phyloP scores from a whole-genome alignment of 257 asterid genomes.

The Nyctanthes arbortristis region DNA sequence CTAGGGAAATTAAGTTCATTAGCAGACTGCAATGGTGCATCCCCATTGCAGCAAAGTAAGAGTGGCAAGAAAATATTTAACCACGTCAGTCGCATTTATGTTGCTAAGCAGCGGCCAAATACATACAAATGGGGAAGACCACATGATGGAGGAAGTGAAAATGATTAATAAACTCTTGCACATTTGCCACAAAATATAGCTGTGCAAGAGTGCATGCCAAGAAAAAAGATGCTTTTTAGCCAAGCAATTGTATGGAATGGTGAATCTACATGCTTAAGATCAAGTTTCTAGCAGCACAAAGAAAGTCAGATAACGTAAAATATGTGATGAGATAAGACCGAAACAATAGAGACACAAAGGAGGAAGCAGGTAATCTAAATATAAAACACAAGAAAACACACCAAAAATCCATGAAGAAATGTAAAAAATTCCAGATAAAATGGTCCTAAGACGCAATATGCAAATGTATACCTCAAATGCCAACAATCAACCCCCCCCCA shows the following conservation, averaged over 20 bases:
- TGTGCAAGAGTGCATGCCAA: not conserved
- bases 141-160: not conserved
- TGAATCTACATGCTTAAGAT: not conserved
- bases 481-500: not conserved
- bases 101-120: not conserved
- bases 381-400: not conserved
- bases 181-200: not conserved
- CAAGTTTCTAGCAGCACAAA: constrained; percentile 1
- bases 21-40: not conserved
- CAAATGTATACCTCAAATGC: not conserved
- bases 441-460: not conserved
- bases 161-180: not conserved
- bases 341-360: not conserved
- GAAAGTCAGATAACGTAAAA: not conserved
- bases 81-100: not conserved
- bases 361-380: not conserved
- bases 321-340: not conserved
- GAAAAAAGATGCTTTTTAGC: not conserved
- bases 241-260: not conserved
- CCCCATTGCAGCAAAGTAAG: not conserved
- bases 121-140: not conserved
- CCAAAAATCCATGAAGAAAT: not conserved
- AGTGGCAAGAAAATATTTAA: not conserved
- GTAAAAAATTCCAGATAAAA: constrained; percentile 1
- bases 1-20: not conserved